Percentiles rank a stretch among this genome's conserved stretches.
Evolutionary conservation across 2,329 filamentous ascomycete species (phyloP).

Genomic region (Monosporascus cannonballus): DNA sequence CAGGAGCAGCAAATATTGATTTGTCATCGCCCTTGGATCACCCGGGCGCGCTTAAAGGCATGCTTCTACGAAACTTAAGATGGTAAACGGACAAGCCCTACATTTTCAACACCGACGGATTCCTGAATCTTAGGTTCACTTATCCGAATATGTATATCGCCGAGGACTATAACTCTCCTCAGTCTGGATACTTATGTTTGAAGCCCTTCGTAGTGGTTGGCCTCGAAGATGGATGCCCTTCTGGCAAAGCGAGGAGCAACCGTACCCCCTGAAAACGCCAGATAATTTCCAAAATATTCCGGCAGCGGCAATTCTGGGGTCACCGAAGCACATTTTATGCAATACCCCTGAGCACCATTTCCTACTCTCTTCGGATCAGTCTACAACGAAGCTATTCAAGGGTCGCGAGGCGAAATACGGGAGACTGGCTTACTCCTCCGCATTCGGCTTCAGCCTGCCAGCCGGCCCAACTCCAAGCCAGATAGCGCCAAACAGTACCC

Average conservation of each 20-base stretch:
- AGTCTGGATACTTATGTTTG: constrained; percentile 48
- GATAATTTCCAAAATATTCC: constrained; percentile 2
- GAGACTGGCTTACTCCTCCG: constrained; percentile 43
- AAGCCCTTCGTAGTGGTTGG: constrained; percentile 41
- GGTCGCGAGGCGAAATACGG: constrained; percentile 38
- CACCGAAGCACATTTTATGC: constrained; percentile 40
- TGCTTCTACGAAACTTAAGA: constrained; percentile 41
- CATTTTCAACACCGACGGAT: constrained; percentile 43
- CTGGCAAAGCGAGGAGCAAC: constrained; percentile 35
- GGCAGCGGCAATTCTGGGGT: constrained; percentile 1
- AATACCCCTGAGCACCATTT: constrained; percentile 35
- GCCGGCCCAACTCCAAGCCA: constrained; percentile 29
- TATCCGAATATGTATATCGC: constrained; percentile 46
- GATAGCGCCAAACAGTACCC: constrained; percentile 26
- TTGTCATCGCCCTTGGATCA: constrained; percentile 31
- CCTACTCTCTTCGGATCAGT: constrained; percentile 34
- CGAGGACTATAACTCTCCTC: constrained; percentile 52
- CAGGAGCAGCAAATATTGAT: constrained; percentile 35
- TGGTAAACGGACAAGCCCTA: constrained; percentile 41
- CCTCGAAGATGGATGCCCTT: constrained; percentile 32
- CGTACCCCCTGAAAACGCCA: constrained; percentile 21
- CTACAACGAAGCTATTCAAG: constrained; percentile 31
- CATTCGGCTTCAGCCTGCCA: constrained; percentile 39
- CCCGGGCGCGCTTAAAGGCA: constrained; percentile 38
- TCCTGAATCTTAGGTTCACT: constrained; percentile 37